Conservation (phyloP, 2,329 filamentous ascomycete species). For the Ophiostoma australiae region DNA sequence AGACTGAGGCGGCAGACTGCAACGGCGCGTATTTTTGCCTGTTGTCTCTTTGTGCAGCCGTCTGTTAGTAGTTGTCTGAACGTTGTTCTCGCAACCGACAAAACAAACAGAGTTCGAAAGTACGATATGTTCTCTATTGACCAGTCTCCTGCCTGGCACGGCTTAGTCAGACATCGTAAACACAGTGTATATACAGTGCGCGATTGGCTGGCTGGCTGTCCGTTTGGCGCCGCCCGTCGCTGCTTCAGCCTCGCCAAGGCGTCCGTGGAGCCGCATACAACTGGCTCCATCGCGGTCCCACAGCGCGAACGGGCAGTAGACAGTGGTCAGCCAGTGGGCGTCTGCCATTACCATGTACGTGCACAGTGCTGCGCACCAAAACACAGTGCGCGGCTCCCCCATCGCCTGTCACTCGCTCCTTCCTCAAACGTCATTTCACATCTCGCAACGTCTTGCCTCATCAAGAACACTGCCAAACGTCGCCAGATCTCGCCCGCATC, state of each 20-base stretch:
- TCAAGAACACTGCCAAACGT: slow-evolving; percentile 10
- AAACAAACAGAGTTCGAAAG: not conserved
- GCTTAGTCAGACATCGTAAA: not conserved
- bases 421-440: slow-evolving; percentile 18
- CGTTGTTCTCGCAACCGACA: too few species aligned
- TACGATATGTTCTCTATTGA: not conserved
- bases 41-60: not conserved
- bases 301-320: not conserved
- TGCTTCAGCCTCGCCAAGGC: slow-evolving; percentile 15
- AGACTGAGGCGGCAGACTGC: not conserved
- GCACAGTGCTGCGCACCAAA: slow-evolving; percentile 7
- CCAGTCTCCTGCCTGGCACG: not conserved
- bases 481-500: slow-evolving; percentile 8
- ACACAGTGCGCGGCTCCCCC: slow-evolving; percentile 7
- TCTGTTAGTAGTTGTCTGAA: not conserved
- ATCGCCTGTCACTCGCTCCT: slow-evolving; percentile 3
- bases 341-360: not conserved
- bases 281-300: not conserved
- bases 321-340: not conserved
- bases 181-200: slow-evolving; percentile 1
- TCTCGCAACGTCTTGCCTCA: slow-evolving; percentile 15
- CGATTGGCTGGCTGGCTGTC: not conserved
- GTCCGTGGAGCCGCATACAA: not conserved
- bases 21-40: not conserved
- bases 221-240: not conserved